Base-by-base conservation (phyloP, 2,329 filamentous ascomycete species). In the Cladobotryum mycophilum region DNA sequence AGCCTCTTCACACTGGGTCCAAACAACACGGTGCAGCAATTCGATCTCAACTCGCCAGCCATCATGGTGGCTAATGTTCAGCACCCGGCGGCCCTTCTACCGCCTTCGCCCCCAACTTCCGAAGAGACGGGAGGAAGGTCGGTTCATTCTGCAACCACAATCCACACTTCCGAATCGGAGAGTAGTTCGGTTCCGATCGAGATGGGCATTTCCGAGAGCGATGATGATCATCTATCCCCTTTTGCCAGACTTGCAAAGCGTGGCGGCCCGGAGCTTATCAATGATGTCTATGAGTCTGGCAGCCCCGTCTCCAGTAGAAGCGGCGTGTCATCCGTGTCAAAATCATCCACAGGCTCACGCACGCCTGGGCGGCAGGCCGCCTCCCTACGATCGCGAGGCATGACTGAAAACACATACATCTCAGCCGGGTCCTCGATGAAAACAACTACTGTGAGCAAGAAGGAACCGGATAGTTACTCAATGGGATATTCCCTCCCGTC, bases 1-100 rank as follows among this genome's bases (percentile, higher is more conserved):
- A 88, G 82, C 6, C 78, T 99, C 20, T 99, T 99, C 70, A 96
- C 92, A 0, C 73, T 97, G 15, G 89, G 91, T 1, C 84, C 85
- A 38, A 89, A 92, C 59, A 85, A 92, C 63, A 93, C 89, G 3
- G 86, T 95, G 3, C 92, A 97, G 67, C 93, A 99, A 66, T 97
- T 95, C 64, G 91, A 97, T 64, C 76, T 97, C 41, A 95, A 95
- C 61, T 88, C 88, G 8, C 83, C 85, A 7, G 80, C 88, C 12
- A 74, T 83, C 64, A 82, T 96, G 74, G 88, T 96, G 25, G 85
- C 86, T 55, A 91, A 90, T 64, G 86, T 93, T 12, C 91, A 96
- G 61, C 91, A 96, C 66, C 81, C 86, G 33, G 88, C 89, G 18
- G 83, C 86, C 54, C 76, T 86, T 25, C 78, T 90, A 13, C 88